These are phyloP conservation scores for Penicillium manginii DNA, from an alignment of 495 filamentous ascomycete genomes.

Conservation along the genomic window DNA sequence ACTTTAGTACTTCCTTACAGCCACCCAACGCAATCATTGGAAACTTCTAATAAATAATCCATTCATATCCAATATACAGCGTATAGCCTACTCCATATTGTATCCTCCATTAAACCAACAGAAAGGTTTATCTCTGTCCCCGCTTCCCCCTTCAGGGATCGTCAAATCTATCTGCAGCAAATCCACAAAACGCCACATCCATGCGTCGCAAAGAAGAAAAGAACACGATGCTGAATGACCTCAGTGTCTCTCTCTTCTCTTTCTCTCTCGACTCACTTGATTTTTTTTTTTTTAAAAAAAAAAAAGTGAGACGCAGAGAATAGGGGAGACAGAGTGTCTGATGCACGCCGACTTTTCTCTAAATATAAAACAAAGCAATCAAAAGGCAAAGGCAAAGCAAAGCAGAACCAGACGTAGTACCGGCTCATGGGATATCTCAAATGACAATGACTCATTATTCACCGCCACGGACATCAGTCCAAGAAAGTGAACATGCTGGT, in stretches of 20 bases:
- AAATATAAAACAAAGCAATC: constrained; percentile 11
- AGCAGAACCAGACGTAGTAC: constrained; percentile 10
- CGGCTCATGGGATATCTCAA: constrained; percentile 34
- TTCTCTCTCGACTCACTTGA: not conserved
- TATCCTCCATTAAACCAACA: not conserved
- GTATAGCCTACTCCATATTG: not conserved
- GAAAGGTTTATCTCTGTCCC: not conserved
- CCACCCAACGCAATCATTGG: too few species aligned
- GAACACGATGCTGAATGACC: constrained; percentile 20
- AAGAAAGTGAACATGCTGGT: constrained; percentile 81
- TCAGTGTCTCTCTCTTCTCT: not conserved
- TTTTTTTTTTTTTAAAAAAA: not conserved
- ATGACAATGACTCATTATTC: constrained; percentile 21
- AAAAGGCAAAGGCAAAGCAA: constrained; percentile 9
- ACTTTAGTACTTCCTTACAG: too few species aligned
- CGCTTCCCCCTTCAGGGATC: constrained; percentile 15
- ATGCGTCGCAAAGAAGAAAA: constrained; percentile 22
- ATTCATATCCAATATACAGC: too few species aligned
- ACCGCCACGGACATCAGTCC: constrained; percentile 33
- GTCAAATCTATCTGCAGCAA: constrained; percentile 17
- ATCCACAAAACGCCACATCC: constrained; percentile 22
- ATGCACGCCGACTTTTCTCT: constrained; percentile 31
- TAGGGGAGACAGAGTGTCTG: not conserved
- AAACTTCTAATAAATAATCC: too few species aligned
- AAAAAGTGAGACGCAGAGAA: not conserved